These are phyloP conservation scores for Solanum peruvianum DNA, from an alignment of 257 asterid species.

Conservation along the genomic window DNA sequence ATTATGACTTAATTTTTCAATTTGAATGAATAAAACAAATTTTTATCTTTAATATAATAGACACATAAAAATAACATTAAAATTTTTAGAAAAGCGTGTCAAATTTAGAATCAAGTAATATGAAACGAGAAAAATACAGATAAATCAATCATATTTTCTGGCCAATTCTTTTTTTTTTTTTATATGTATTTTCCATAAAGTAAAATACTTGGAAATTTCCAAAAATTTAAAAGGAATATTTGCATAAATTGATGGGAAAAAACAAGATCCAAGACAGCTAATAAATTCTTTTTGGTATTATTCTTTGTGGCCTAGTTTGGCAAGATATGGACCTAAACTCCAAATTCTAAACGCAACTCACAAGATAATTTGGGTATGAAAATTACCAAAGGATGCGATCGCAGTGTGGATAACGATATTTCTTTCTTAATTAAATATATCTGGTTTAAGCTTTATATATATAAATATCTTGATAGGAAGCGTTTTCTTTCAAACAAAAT, in stretches of 20 bases:
- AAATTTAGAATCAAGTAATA: not conserved
- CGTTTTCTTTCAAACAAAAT: too few relatives aligned
- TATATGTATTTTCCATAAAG: not conserved
- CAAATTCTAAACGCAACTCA: not conserved
- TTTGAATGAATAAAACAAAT: too few relatives aligned
- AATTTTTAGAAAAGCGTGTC: too few relatives aligned
- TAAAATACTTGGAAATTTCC: not conserved
- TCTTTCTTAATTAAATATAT: too few relatives aligned
- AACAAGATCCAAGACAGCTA: not conserved
- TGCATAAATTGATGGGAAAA: not conserved
- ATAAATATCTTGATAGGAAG: too few relatives aligned
- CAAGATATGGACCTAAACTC: not conserved
- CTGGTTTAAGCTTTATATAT: rapidly evolving
- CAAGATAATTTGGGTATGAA: not conserved
- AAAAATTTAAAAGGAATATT: not conserved
- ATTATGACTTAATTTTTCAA: too few relatives aligned
- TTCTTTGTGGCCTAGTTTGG: not conserved
- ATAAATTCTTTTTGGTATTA: not conserved
- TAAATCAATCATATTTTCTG: too few relatives aligned
- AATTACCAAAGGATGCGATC: not conserved
- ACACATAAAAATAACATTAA: not conserved
- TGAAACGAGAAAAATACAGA: too few relatives aligned
- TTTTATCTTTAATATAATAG: not conserved
- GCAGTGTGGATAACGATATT: not conserved
- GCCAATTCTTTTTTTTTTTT: too few relatives aligned